phyloP scores from a whole-genome alignment of 306 rosid genomes.

The Cicer arietinum region DNA sequence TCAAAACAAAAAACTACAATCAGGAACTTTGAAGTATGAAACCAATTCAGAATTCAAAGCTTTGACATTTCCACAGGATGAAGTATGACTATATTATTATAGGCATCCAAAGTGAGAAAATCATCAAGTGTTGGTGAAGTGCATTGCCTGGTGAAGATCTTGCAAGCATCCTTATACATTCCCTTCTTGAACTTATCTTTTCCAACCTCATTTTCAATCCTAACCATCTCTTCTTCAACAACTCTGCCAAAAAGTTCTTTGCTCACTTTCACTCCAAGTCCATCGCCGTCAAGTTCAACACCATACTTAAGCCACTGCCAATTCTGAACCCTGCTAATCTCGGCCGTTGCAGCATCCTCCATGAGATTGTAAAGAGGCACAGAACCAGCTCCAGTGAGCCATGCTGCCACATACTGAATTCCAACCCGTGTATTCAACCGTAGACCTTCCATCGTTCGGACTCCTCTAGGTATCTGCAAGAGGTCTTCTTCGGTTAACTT shows the following conservation, averaged over 20 bases:
- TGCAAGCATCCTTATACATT: conserved; percentile 74
- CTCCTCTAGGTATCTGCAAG: conserved; percentile 70
- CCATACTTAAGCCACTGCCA: conserved; percentile 96
- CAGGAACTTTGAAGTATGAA: conserved; percentile 3
- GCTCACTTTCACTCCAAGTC: conserved; percentile 69
- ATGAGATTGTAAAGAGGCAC: conserved; percentile 95
- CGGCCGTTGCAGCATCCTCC: conserved; percentile 99
- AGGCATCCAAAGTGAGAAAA: conserved; percentile 83
- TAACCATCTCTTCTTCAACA: conserved; percentile 87
- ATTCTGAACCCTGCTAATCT: conserved; percentile 93
- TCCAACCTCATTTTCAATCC: conserved; percentile 82
- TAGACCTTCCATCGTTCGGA: conserved; percentile 77
- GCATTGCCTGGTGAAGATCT: conserved; percentile 78
- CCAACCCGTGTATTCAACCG: conserved; percentile 88
- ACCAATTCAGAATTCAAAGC: conserved; percentile 53
- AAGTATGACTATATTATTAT: conserved; percentile 62
- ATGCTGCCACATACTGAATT: conserved; percentile 88
- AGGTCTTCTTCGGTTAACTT: conserved; percentile 72
- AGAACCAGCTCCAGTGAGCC: conserved; percentile 84
- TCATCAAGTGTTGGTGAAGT: conserved; percentile 73
- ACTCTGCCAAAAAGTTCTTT: conserved; percentile 74
- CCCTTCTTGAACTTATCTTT: conserved; percentile 74
- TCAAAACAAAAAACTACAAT: conserved; percentile 15
- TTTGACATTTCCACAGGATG: conserved; percentile 61
- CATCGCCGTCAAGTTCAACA: conserved; percentile 80